Evolutionary conservation across 2,329 filamentous ascomycete genomes (phyloP).

Genomic region (Immersiporthe knoxdaviesiana): DNA sequence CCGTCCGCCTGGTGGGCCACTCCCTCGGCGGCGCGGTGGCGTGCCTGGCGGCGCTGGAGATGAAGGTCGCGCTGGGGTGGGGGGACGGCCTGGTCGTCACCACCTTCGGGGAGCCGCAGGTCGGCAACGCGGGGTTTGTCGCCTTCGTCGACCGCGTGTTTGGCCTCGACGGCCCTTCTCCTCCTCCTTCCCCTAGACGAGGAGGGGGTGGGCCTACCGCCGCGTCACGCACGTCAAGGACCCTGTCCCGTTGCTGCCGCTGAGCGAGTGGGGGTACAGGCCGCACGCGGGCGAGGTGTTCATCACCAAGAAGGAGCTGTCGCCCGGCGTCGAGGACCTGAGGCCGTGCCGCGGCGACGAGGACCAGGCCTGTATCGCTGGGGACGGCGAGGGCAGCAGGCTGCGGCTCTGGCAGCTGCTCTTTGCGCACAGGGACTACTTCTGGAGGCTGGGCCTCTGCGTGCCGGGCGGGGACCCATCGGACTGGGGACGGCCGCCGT

Average conservation of each 20-base stretch:
- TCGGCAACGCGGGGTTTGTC: slow-evolving; percentile 62
- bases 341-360: slow-evolving; percentile 70
- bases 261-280: slow-evolving; percentile 84
- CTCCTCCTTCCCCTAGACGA: slow-evolving; percentile 32
- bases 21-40: slow-evolving; percentile 92
- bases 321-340: slow-evolving; percentile 72
- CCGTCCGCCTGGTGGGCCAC: slow-evolving; percentile 82
- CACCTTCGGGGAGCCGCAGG: slow-evolving; percentile 86
- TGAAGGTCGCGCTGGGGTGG: slow-evolving; percentile 73
- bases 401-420: slow-evolving; percentile 89
- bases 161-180: slow-evolving; percentile 39
- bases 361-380: slow-evolving; percentile 73
- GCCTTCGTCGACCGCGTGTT: slow-evolving; percentile 60
- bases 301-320: slow-evolving; percentile 72
- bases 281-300: slow-evolving; percentile 88
- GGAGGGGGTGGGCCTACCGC: slow-evolving; percentile 57
- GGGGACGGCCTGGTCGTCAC: slow-evolving; percentile 74
- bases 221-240: slow-evolving; percentile 86
- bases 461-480: slow-evolving; percentile 76
- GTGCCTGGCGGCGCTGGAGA: slow-evolving; percentile 81
- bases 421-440: slow-evolving; percentile 95
- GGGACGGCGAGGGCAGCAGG: slow-evolving; percentile 46
- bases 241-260: slow-evolving; percentile 84
- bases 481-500: slow-evolving; percentile 63
- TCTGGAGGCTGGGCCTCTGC: slow-evolving; percentile 90